These are phyloP conservation scores for Orobanche coerulescens DNA, from an alignment of 257 asterid species.

Conservation along the genomic window DNA sequence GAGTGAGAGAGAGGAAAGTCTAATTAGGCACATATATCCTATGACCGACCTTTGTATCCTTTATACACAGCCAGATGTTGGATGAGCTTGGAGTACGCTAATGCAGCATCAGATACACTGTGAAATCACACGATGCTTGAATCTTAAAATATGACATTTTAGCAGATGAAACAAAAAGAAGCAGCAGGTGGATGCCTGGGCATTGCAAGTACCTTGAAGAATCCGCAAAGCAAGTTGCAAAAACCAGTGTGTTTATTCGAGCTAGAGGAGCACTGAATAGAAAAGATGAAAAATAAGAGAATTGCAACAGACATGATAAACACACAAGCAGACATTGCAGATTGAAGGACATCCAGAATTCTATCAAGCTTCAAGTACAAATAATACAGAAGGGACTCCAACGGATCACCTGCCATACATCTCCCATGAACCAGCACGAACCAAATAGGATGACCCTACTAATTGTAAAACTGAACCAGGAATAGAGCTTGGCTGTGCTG, in stretches of 20 bases:
- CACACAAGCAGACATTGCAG: neutral
- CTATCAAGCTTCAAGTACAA: constrained; percentile 15
- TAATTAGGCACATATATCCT: neutral
- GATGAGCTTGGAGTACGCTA: constrained; percentile 88
- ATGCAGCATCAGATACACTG: constrained; percentile 73
- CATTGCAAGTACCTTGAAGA: constrained; percentile 62
- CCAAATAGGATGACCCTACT: constrained; percentile 79
- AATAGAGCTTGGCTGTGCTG: constrained; percentile 70
- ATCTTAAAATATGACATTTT: neutral
- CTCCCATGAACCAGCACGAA: constrained; percentile 95
- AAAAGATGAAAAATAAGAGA: constrained; percentile 30
- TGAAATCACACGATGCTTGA: constrained; percentile 17
- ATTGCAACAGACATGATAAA: constrained; percentile 7
- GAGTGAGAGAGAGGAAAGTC: neutral
- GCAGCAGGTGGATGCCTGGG: constrained; percentile 11
- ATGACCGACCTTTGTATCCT: constrained; percentile 73
- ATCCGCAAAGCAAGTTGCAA: constrained; percentile 75
- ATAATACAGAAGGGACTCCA: constrained; percentile 14
- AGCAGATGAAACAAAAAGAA: constrained; percentile 12
- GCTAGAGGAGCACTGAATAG: constrained; percentile 76
- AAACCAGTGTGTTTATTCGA: constrained; percentile 64
- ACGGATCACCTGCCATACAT: constrained; percentile 77
- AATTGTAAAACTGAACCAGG: constrained; percentile 83
- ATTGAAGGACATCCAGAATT: neutral
- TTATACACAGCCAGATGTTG: constrained; percentile 76